Base-by-base conservation (phyloP, 176 grass and related monocot species). In the Saccharum spontaneum region DNA sequence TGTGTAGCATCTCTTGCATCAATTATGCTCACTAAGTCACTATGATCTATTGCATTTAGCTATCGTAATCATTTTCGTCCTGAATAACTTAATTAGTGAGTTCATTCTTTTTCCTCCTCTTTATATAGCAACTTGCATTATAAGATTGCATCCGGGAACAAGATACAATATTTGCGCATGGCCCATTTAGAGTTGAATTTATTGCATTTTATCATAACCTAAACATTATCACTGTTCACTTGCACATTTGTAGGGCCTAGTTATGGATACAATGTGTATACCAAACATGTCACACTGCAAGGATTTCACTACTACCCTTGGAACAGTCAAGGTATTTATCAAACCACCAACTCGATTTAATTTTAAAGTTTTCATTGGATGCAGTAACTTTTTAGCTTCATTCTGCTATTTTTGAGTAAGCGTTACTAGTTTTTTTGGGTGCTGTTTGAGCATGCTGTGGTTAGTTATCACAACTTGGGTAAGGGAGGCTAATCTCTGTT, bases 261-360 rank as follows among this genome's bases (percentile, higher is more conserved):
- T 16, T 77, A 63, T 77, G 64, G 40, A 17, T 82, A 55, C 52
- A 16, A n/a, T 50, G 13, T 63, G 20, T 54, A 16, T 83, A 31
- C 18, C 43, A 33, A 71, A 73, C 52, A 61, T 69, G 59, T 23
- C 11, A 34, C 24, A 26, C n/a, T 24, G 5, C 43, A 43, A 49
- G 41, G 26, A 79, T 66, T 26, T 59, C 55, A 64, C 54, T 78
- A 22, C 39, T 46, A 33, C 41, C 49, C 40, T 67, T 79, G 43
- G 54, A 84, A 28, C 43, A 72, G 17, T 52, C 26, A 79, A 88
- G 80, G 86, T 88, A 81, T 39, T 69, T 52, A 59, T 66, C 17
- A 38, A 66, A 52, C 5, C 31, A 78, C 8, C 33, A 70, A 65
- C 75, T 55, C 30, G 8, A 55, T 66, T 78, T 73, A 65, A 63